Evolutionary conservation across 768 basidiomycete species (phyloP), one percentile per base, ranked within the genome.

Genomic region (Termitomyces sp.): DNA sequence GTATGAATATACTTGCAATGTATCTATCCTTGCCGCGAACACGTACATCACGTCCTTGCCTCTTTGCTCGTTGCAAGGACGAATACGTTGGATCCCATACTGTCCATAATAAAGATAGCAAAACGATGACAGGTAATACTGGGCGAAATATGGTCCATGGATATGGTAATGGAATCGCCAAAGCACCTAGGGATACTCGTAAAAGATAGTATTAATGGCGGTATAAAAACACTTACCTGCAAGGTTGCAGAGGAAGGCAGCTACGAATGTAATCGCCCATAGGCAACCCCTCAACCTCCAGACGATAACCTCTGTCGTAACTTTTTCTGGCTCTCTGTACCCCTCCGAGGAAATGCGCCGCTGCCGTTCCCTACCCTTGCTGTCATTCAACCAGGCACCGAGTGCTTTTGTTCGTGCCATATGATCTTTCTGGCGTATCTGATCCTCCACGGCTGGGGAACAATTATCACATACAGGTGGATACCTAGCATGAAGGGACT

Each of bases 31-130:
- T 88, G 22, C 90, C 88, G 28, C 75, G 77, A 36, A 90, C 73
- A 50, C 87, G 82, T 24, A 92, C 77, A 60, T 85, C 80, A 20
- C 89, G 82, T 2, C 90, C 88, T 74, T 92, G 89, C 43, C 80
- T 73, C 63, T 82, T 80, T 13, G 86, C 84, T 62, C 74, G 79
- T 61, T 79, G 78, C 54, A 82, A 73, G 10, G 80, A 74, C 24
- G 79, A 71, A 69, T 92, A 93, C 20, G 88, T 89, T 13, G 92
- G 93, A 67, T 96, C 86, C 94, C 94, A 96, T 1, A 80, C 83
- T 0, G 85, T 84, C 87, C 93, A 95, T 6, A 87, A 65, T 16
- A 94, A 66, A 20, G 92, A 92, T 16, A 82, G 12, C 0, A 85
- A 45, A 30, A 76, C 71, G 20, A 89, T 45, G 4, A 76, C 30